phyloP scores from a whole-genome alignment of 2,329 filamentous ascomycete species.

The Geoglossum cookeanum region DNA sequence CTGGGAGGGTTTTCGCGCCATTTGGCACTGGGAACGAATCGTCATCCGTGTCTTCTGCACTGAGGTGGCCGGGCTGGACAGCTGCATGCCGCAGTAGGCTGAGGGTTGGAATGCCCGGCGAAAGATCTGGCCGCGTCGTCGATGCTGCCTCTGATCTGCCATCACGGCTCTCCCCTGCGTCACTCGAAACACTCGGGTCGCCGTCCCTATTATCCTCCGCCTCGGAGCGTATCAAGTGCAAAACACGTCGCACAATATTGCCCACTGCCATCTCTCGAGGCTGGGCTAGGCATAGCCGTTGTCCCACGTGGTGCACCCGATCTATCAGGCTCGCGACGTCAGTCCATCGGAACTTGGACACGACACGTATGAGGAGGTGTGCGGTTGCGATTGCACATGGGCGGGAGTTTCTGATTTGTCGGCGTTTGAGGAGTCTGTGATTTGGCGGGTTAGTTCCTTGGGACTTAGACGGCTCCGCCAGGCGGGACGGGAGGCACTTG shows the following conservation, averaged over 20 bases:
- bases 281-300: slow-evolving; percentile 61
- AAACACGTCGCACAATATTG: slow-evolving; percentile 78
- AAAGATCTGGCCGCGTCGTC: slow-evolving; percentile 18
- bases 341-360: slow-evolving; percentile 60
- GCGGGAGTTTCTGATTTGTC: slow-evolving; percentile 75
- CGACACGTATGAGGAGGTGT: slow-evolving; percentile 69
- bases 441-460: neutral
- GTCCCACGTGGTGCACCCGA: slow-evolving; percentile 61
- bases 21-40: slow-evolving; percentile 4
- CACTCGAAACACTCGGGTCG: slow-evolving; percentile 36
- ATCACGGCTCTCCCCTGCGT: slow-evolving; percentile 35
- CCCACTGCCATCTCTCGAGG: slow-evolving; percentile 82
- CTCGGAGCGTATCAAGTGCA: slow-evolving; percentile 83
- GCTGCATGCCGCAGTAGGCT: slow-evolving; percentile 27
- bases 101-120: slow-evolving; percentile 26
- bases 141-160: neutral
- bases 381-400: slow-evolving; percentile 83
- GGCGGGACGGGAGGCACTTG: slow-evolving; percentile 26
- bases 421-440: slow-evolving; percentile 65
- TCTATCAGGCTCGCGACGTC: slow-evolving; percentile 63
- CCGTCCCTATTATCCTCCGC: slow-evolving; percentile 60
- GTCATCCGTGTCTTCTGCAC: neutral
- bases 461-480: neutral
- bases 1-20: neutral
- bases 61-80: slow-evolving; percentile 12